Percentiles rank a stretch among this genome's conserved stretches.
Conservation (phyloP, 768 basidiomycete species). For the Suillus decipiens region DNA sequence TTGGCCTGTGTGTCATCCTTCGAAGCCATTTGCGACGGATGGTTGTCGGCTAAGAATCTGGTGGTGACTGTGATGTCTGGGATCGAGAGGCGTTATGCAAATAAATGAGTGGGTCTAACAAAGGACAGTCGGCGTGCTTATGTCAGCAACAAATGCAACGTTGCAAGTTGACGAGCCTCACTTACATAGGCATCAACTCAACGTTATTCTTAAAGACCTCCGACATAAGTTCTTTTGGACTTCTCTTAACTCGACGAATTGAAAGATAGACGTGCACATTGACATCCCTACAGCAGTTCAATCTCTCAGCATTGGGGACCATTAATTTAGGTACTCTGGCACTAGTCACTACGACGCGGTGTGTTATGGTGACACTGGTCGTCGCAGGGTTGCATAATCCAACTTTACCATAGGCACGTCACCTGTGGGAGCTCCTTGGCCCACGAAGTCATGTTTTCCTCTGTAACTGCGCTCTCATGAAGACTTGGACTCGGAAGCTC, state of each 20-base stretch:
- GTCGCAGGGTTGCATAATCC: not conserved
- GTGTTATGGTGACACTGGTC: not conserved
- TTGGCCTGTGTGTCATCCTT: constrained; percentile 71
- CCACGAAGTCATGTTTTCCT: not conserved
- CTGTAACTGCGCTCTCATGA: not conserved
- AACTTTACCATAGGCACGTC: not conserved
- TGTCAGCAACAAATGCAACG: not conserved
- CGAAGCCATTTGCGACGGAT: constrained; percentile 33
- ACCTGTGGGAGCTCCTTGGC: not conserved
- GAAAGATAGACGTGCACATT: not conserved
- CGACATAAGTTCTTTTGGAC: not conserved
- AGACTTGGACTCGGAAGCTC: not conserved
- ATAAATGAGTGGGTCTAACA: constrained; percentile 1
- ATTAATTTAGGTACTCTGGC: not conserved
- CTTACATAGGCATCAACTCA: constrained; percentile 1
- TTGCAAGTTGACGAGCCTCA: not conserved
- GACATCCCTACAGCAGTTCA: not conserved
- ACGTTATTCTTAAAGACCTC: not conserved
- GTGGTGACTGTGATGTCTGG: not conserved
- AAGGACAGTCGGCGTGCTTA: not conserved
- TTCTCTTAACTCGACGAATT: not conserved
- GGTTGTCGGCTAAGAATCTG: not conserved
- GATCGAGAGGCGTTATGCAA: not conserved
- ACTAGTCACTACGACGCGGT: not conserved
- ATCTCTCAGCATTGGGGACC: not conserved